phyloP scores from a whole-genome alignment of 805 yeast species.

The Yamadazyma insecticola region DNA sequence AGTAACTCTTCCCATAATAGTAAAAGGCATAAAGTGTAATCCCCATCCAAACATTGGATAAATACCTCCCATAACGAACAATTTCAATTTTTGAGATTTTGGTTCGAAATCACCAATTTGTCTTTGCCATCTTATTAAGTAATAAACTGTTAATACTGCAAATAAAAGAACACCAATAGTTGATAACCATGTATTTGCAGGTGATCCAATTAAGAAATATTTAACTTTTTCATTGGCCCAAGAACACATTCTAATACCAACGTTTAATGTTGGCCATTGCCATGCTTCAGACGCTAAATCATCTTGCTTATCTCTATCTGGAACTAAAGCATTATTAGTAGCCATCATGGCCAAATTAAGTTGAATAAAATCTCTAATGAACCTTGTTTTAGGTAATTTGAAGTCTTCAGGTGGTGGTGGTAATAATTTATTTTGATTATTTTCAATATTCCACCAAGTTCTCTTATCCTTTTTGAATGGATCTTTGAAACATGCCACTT shows the following conservation, averaged over 20 bases:
- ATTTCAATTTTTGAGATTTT: constrained; percentile 40
- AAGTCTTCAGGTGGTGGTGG: constrained; percentile 59
- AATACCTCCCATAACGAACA: constrained; percentile 66
- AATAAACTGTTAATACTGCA: constrained; percentile 41
- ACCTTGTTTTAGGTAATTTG: constrained; percentile 68
- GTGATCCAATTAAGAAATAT: constrained; percentile 67
- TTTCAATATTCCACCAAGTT: constrained; percentile 86
- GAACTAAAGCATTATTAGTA: constrained; percentile 75
- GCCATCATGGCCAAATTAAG: constrained; percentile 80
- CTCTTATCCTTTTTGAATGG: constrained; percentile 74
- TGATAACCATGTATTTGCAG: constrained; percentile 69
- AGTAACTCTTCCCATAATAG: constrained; percentile 92
- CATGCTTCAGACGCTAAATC: constrained; percentile 71
- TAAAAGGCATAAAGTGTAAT: constrained; percentile 83
- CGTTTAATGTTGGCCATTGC: constrained; percentile 74
- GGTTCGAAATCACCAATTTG: constrained; percentile 53
- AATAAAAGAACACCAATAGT: constrained; percentile 54
- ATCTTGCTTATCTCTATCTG: constrained; percentile 68
- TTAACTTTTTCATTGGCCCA: constrained; percentile 56
- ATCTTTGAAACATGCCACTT: constrained; percentile 72
- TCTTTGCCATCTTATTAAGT: constrained; percentile 62
- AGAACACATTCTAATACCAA: constrained; percentile 73
- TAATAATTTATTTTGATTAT: constrained; percentile 55
- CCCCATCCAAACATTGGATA: constrained; percentile 91
- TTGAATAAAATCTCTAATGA: constrained; percentile 65